Base-by-base conservation (phyloP, 116 monocot genomes). In the Iris pallida region DNA sequence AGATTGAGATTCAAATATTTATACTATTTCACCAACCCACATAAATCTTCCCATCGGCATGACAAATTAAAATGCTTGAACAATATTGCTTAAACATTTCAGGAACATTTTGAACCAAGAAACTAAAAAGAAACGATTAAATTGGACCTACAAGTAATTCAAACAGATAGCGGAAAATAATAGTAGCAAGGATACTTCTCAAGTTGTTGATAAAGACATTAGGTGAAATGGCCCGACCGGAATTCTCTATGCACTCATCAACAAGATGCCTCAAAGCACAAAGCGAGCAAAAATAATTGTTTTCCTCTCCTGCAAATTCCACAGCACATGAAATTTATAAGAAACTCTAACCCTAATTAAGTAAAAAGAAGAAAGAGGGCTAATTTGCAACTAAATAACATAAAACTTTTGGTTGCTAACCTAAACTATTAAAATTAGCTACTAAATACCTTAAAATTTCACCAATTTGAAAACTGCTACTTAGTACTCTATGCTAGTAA, bases 231-330 rank as follows among this genome's bases (percentile, higher is more conserved):
- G 18, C 10, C 64, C 47, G 16, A 17, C 64, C 64, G 0, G 64
- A 19, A 1, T 20, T 64, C 9, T n/a, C 12, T 8, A 64, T 64
- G 64, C 64, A 47, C 18, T 13, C 8, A 64, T 19, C 64, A 3
- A 47, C 45, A 47, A 64, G 64, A 8, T 19, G 16, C 47, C 8
- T 64, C 47, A 64, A 64, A 16, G 55, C 55, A 55, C 55, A 55
- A n/a, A 12, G 5, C 11, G 6, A 55, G 16, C 55, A 55, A 5
- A 55, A 55, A 55, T 55, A 55, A 55, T 55, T 10, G 0, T 15
- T 55, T n/a, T 55, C 55, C 11, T 16, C 15, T 5, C 4, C 55
- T 55, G 15, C 15, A 55, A 55, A 55, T n/a, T 55, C 15, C 55
- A 55, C 5, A 12, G 2, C 4, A 6, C 4, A 54, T 14, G 13